phyloP scores from a whole-genome alignment of 192 early-diverging fungal species.

The Backusella tuberculispora region DNA sequence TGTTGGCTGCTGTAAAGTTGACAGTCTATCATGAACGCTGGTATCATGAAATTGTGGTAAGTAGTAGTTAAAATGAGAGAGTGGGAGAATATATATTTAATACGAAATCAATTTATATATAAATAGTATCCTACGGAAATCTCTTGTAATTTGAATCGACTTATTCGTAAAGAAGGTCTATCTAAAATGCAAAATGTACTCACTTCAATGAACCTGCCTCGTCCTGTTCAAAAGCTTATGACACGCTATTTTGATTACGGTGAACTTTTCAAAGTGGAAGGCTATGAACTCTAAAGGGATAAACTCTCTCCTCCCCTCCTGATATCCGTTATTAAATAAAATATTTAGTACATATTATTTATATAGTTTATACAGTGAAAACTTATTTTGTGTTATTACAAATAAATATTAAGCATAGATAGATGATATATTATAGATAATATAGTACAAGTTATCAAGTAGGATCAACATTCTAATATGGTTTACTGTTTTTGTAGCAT shows the following conservation, averaged over 20 bases:
- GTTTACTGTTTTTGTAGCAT: too few relatives aligned
- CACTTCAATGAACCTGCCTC: slow-evolving; percentile 86
- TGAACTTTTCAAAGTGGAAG: slow-evolving; percentile 74
- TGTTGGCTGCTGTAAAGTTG: slow-evolving; percentile 82
- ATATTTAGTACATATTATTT: too few relatives aligned
- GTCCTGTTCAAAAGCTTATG: slow-evolving; percentile 76
- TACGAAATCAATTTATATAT: background rate
- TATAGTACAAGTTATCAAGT: too few relatives aligned
- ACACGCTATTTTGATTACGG: slow-evolving; percentile 69
- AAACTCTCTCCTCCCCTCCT: background rate
- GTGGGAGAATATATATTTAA: background rate
- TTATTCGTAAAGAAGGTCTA: slow-evolving; percentile 86
- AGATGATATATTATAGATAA: too few relatives aligned
- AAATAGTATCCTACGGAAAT: slow-evolving; percentile 90
- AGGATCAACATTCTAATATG: too few relatives aligned
- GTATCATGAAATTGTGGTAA: slow-evolving; percentile 88
- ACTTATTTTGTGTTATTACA: too few relatives aligned
- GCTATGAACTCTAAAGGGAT: slow-evolving; percentile 60
- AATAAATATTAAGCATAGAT: too few relatives aligned
- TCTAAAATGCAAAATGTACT: slow-evolving; percentile 92
- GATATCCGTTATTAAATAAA: background rate
- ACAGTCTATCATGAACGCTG: slow-evolving; percentile 87
- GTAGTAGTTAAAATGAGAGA: slow-evolving; percentile 24
- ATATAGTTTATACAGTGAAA: too few relatives aligned
- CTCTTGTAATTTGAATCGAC: slow-evolving; percentile 77